These are phyloP conservation scores for Tuber umbilicatum DNA, from an alignment of 495 filamentous ascomycete species.

Conservation along the genomic window DNA sequence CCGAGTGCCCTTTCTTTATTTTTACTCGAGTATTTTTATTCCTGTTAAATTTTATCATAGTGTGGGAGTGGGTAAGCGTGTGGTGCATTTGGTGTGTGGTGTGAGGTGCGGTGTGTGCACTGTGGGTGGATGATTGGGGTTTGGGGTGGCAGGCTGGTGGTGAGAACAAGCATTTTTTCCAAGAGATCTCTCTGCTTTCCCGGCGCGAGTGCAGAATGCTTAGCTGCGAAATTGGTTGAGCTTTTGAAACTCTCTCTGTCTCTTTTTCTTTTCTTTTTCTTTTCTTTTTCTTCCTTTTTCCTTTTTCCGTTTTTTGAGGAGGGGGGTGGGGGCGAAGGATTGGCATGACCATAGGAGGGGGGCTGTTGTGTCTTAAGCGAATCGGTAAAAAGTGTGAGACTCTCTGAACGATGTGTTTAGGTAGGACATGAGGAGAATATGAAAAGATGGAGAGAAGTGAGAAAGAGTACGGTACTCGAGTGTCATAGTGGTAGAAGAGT, in stretches of 20 bases:
- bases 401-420: neutral
- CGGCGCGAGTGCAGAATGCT: constrained; percentile 14
- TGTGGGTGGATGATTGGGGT: constrained; percentile 6
- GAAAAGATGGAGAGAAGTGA: neutral
- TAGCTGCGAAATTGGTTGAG: neutral
- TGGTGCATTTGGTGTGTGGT: constrained; percentile 11
- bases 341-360: neutral
- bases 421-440: neutral
- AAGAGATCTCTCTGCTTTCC: constrained; percentile 21
- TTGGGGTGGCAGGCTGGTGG: neutral
- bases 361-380: neutral
- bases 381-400: constrained; percentile 1
- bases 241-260: neutral
- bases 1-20: neutral
- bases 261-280: no score
- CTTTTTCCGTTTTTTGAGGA: neutral
- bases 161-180: constrained; percentile 22
- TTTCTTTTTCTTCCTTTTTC: neutral
- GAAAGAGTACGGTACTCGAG: neutral
- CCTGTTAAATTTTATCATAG: no score
- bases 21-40: neutral
- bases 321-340: constrained; percentile 21
- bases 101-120: neutral
- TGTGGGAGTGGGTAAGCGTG: neutral
- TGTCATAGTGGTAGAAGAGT: neutral